Percentiles rank a stretch among this genome's conserved stretches.
These are phyloP conservation scores for Cladosporium sp. DNA, from an alignment of 2,329 filamentous ascomycete genomes.

Conservation along the genomic window DNA sequence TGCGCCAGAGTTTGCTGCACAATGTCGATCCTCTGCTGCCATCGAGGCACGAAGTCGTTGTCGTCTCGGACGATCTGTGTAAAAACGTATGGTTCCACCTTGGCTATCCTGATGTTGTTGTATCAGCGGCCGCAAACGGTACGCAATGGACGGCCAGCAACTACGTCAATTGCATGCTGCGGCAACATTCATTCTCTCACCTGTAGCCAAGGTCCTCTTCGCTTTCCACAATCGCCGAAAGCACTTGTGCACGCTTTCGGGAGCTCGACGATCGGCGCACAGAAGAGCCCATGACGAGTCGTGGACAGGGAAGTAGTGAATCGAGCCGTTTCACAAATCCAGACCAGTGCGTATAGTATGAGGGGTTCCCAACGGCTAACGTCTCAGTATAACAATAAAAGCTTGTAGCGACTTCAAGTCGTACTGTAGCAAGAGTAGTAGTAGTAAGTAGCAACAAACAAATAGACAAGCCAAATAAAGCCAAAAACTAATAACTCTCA, in stretches of 20 bases:
- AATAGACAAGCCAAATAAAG: neutral
- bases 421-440: neutral
- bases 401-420: neutral
- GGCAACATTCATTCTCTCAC: neutral
- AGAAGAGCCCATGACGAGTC: neutral
- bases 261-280: neutral
- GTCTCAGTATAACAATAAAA: neutral
- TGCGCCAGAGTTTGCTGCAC: slow-evolving; percentile 17
- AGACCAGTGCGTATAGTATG: neutral
- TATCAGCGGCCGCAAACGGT: neutral
- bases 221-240: neutral
- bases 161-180: neutral
- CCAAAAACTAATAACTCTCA: neutral
- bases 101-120: neutral
- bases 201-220: neutral
- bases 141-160: neutral
- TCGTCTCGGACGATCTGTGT: slow-evolving; percentile 18
- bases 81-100: slow-evolving; percentile 10
- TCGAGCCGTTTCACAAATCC: neutral
- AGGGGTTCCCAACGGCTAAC: neutral
- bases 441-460: neutral
- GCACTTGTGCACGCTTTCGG: neutral
- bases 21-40: neutral
- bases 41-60: neutral
- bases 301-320: neutral